These are phyloP conservation scores for Balakata baccata DNA, from an alignment of 345 rosid species.

Conservation along the genomic window DNA sequence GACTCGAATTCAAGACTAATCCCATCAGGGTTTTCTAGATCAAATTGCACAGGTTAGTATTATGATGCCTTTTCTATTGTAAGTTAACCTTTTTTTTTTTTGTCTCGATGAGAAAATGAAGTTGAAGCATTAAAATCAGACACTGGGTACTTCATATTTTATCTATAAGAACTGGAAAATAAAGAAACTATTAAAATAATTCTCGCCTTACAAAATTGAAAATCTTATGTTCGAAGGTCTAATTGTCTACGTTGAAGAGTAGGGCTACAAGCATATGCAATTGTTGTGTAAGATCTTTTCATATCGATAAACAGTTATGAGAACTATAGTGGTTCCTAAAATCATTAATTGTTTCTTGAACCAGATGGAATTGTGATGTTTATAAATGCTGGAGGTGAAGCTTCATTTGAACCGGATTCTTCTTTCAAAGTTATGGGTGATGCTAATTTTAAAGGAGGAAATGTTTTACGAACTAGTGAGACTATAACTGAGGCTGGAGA, in stretches of 20 bases:
- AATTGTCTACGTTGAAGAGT: not conserved
- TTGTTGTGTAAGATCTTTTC: slow-evolving; percentile 2
- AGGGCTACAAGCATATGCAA: not conserved
- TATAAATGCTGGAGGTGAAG: slow-evolving; percentile 75
- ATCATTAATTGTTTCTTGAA: slow-evolving; percentile 6
- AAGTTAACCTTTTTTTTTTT: not conserved
- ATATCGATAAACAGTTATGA: not conserved
- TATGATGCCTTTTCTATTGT: not conserved
- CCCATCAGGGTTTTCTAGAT: slow-evolving; percentile 47
- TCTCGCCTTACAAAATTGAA: not conserved
- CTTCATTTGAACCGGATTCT: slow-evolving; percentile 41
- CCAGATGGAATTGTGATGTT: slow-evolving; percentile 67
- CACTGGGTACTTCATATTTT: not conserved
- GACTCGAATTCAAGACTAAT: slow-evolving; percentile 67
- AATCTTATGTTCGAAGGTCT: not conserved
- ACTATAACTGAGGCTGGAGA: slow-evolving; percentile 73
- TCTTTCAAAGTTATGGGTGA: slow-evolving; percentile 45
- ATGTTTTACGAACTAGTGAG: slow-evolving; percentile 67
- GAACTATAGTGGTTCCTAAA: not conserved
- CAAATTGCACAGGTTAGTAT: slow-evolving; percentile 47
- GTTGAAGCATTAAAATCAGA: not conserved
- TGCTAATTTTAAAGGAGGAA: slow-evolving; percentile 64
- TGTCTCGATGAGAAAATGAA: not conserved
- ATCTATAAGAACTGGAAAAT: not conserved
- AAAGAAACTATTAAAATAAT: not conserved